Conservation (phyloP, 345 rosid species). For the Psidium guajava region DNA sequence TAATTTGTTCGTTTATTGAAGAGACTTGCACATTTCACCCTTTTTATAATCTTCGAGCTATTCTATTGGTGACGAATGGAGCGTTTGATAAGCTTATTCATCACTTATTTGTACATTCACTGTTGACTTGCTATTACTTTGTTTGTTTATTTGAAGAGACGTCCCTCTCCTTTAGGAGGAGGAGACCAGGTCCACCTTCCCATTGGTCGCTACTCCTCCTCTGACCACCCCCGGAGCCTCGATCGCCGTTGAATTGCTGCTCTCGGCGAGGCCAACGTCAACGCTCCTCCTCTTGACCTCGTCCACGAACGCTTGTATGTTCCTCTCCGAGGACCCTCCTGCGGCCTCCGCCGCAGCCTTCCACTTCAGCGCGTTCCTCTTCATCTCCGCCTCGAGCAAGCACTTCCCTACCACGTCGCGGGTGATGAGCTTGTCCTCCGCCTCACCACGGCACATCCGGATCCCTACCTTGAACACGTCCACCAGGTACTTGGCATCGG, state of each 20-base stretch:
- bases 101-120: neutral
- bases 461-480: conserved; percentile 57
- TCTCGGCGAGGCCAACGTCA: neutral
- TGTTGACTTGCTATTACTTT: too few species aligned
- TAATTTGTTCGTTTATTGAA: neutral
- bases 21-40: neutral
- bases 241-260: neutral
- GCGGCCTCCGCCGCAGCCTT: conserved; percentile 52
- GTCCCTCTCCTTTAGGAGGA: neutral
- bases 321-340: conserved; percentile 69
- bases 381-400: conserved; percentile 39
- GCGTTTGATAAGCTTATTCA: neutral
- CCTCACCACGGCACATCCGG: conserved; percentile 58
- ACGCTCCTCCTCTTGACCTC: conserved; percentile 27
- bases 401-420: conserved; percentile 62
- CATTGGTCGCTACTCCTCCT: neutral
- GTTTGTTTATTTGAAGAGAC: too few species aligned
- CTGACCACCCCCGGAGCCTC: neutral
- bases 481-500: conserved; percentile 52
- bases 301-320: conserved; percentile 54
- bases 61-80: neutral
- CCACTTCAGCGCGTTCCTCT: conserved; percentile 52
- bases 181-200: neutral
- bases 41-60: neutral
- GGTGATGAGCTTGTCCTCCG: conserved; percentile 37